Evolutionary conservation across 2,329 filamentous ascomycete species (phyloP).

Genomic region (Ciborinia camelliae): DNA sequence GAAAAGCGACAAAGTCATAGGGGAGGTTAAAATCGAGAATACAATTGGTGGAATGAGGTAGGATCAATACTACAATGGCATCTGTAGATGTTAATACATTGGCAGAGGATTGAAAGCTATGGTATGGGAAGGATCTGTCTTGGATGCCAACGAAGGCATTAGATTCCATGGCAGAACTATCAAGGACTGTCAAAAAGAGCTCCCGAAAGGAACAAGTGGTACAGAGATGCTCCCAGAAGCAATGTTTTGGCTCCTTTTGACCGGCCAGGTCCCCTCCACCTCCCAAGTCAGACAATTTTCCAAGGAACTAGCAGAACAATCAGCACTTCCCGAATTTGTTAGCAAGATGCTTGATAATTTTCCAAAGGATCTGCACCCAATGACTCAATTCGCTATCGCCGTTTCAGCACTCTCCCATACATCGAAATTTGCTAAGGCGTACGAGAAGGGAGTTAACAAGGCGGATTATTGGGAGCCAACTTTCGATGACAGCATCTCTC

Average conservation of each 20-base stretch:
- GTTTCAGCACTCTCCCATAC: slow-evolving; percentile 96
- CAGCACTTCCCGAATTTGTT: slow-evolving; percentile 77
- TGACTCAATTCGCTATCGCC: slow-evolving; percentile 96
- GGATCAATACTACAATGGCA: slow-evolving; percentile 6
- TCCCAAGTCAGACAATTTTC: slow-evolving; percentile 79
- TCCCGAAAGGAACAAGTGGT: slow-evolving; percentile 87
- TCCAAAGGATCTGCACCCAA: slow-evolving; percentile 87
- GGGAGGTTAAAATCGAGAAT: slow-evolving; percentile 91
- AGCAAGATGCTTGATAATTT: slow-evolving; percentile 86
- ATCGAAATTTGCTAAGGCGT: slow-evolving; percentile 88
- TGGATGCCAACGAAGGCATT: slow-evolving; percentile 95
- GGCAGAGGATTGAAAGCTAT: slow-evolving; percentile 85
- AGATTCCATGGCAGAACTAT: slow-evolving; percentile 97
- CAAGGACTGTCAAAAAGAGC: slow-evolving; percentile 91
- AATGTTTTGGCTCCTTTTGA: slow-evolving; percentile 99
- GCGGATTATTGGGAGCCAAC: slow-evolving; percentile 98
- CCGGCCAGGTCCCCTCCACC: slow-evolving; percentile 82
- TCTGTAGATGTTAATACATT: slow-evolving; percentile 23
- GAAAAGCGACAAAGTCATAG: slow-evolving; percentile 76
- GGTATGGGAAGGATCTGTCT: slow-evolving; percentile 97
- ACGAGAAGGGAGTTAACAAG: slow-evolving; percentile 88
- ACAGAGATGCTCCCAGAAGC: slow-evolving; percentile 98
- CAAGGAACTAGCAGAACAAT: slow-evolving; percentile 81
- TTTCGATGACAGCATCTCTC: slow-evolving; percentile 89
- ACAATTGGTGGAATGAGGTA: slow-evolving; percentile 91